Conservation (phyloP, 2,329 filamentous ascomycete species). For the Aaosphaeria arxii region DNA sequence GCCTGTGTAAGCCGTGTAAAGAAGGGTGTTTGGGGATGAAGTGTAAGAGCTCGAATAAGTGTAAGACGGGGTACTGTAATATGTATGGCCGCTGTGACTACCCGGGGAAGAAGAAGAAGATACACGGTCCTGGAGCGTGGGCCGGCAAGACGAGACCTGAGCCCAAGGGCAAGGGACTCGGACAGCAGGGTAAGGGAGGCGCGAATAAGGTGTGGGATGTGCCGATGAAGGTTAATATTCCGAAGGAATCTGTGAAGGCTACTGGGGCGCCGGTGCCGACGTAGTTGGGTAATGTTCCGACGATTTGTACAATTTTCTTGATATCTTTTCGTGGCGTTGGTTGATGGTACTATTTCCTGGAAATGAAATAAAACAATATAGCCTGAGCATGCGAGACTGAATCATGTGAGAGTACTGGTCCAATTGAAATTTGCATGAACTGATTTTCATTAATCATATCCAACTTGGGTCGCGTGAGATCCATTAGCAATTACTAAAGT, state of each 20-base stretch:
- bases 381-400: too few relatives aligned
- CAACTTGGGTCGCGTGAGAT: too few relatives aligned
- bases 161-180: conserved; percentile 18
- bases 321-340: too few relatives aligned
- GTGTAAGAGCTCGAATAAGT: conserved; percentile 25
- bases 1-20: conserved; percentile 19
- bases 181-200: conserved; percentile 5
- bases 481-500: too few relatives aligned
- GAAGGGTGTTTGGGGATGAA: conserved; percentile 17
- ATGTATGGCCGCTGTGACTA: conserved; percentile 27
- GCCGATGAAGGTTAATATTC: conserved; percentile 25
- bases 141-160: conserved; percentile 13
- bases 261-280: conserved; percentile 13
- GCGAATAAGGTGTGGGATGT: conserved; percentile 29
- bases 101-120: conserved; percentile 14
- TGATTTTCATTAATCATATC: too few relatives aligned
- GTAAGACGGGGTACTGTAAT: conserved; percentile 34
- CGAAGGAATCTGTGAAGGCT: conserved; percentile 15
- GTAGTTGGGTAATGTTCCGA: not conserved
- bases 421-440: too few relatives aligned
- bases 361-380: too few relatives aligned
- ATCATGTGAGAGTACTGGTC: too few relatives aligned
- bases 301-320: too few relatives aligned
- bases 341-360: too few relatives aligned
- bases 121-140: conserved; percentile 18